These are phyloP conservation scores for Lasiosphaeriaceae sp. DNA, from an alignment of 495 filamentous ascomycete species.

Conservation along the genomic window DNA sequence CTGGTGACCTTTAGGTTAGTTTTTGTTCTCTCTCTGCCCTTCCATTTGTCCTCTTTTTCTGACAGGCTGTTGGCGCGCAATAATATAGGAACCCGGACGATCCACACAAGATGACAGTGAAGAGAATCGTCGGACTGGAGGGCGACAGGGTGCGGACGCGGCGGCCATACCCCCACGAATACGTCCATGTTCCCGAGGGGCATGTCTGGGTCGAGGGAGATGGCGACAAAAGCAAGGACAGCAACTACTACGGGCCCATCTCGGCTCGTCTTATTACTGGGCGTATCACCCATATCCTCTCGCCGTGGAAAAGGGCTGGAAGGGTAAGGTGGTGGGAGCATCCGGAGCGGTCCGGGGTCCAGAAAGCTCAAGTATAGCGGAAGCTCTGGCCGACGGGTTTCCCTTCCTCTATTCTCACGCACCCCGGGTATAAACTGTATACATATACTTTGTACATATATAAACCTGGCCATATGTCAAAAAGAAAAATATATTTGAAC, in stretches of 20 bases:
- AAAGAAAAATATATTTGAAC: no score
- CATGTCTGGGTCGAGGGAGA: conserved; percentile 83
- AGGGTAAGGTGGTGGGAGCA: conserved; percentile 51
- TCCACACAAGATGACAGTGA: conserved; percentile 57
- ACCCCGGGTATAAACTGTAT: neutral
- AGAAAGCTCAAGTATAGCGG: neutral
- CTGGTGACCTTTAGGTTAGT: conserved; percentile 50
- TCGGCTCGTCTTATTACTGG: conserved; percentile 60
- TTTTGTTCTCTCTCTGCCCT: neutral
- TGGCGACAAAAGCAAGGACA: conserved; percentile 60
- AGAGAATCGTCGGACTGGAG: conserved; percentile 65
- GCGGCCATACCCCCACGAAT: conserved; percentile 54
- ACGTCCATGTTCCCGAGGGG: conserved; percentile 59
- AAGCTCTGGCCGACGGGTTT: neutral
- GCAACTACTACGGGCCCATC: conserved; percentile 71
- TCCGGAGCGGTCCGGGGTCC: conserved; percentile 10
- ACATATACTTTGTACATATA: conserved; percentile 4
- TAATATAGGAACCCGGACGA: conserved; percentile 58
- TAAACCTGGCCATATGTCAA: no score
- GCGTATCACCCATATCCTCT: conserved; percentile 57
- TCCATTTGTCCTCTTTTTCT: neutral
- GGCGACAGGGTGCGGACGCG: conserved; percentile 64
- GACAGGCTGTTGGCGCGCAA: neutral
- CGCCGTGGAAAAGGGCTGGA: conserved; percentile 51
- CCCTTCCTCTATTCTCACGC: neutral